Evolutionary conservation across 176 grass and related monocot genomes (phyloP), one percentile per base, ranked within the genome.

Genomic region (Echinochloa phyllopogon): DNA sequence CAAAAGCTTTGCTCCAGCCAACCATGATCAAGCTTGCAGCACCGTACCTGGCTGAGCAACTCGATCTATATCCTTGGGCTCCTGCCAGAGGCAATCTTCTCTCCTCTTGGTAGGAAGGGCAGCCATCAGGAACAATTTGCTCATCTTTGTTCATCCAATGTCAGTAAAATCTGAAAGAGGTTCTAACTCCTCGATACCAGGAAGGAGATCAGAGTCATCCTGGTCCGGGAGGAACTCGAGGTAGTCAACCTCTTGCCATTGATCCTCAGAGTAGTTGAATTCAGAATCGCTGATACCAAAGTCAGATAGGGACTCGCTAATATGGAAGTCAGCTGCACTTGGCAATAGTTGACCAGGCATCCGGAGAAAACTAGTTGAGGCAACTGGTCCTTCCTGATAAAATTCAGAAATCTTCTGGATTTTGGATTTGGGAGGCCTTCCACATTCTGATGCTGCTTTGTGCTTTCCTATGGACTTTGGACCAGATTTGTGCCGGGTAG

Each of bases 111-210:
- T 78, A 82, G 16, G 41, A 61, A 74, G 47, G 43, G 48, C 40
- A 33, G n/a, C 45, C 47, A 74, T 72, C 45, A 52, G 47, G 57
- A 85, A 64, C 44, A 82, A 49, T 43, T 57, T 33, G 21, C 60
- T 39, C 36, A 70, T 69, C 58, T 56, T 44, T 80, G 69, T 64
- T 94, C 88, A 99, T 87, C 96, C 94, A 9, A 96, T 82, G 56
- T 96, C 96, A 52, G 91, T 92, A 59, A 99, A 88, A 89, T 99
- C 91, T 36, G 74, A 81, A 75, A 94, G 80, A 66, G 92, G 89
- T 66, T 94, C 89, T 52, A 91, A 87, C 40, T 95, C 92, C 87
- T 92, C 94, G 21, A 94, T 87, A 57, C 82, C 82, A 79, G 63
- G 59, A 83, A 87, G 77, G 48, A 87, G 94, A 83, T 29, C 71